A percentile compares a stretch with the other conserved stretches of the same genome.
Conservation (phyloP, 2,329 filamentous ascomycete species). For the Apiospora pterosperma region DNA sequence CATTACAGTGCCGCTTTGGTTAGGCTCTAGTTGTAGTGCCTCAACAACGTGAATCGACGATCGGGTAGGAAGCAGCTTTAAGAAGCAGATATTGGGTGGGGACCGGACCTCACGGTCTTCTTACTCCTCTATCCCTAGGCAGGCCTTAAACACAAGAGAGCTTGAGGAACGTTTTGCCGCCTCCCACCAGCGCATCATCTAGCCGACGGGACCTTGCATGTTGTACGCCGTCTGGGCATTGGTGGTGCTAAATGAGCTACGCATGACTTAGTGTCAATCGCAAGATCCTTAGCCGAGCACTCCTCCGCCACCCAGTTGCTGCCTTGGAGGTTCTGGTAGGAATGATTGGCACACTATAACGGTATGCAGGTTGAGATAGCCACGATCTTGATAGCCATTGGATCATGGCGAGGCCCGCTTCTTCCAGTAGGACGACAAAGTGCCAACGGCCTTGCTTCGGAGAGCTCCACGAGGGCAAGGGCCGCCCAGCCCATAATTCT, state of each 20-base stretch:
- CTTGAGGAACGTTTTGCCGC: neutral
- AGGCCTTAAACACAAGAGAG: neutral
- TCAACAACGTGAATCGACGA: neutral
- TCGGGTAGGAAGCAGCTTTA: neutral
- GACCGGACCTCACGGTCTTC: neutral
- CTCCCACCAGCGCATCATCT: constrained; percentile 3
- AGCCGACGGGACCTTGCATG: constrained; percentile 8
- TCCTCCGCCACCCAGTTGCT: neutral
- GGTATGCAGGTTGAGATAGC: neutral
- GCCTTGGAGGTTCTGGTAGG: neutral
- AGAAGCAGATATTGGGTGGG: neutral
- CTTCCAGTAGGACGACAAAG: neutral
- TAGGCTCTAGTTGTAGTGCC: neutral
- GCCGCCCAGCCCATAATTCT: neutral
- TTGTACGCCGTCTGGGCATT: neutral
- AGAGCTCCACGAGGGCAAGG: neutral
- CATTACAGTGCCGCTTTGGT: neutral
- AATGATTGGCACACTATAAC: neutral
- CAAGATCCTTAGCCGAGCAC: neutral
- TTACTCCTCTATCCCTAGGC: neutral
- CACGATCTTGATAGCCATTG: neutral
- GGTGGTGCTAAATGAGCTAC: neutral
- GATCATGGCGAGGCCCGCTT: neutral
- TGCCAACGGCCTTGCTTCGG: constrained; percentile 3
- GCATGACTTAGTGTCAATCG: neutral